Evolutionary conservation across 1,139 yeast genomes (phyloP).

Genomic region (Barnettozyma hawaiiensis): DNA sequence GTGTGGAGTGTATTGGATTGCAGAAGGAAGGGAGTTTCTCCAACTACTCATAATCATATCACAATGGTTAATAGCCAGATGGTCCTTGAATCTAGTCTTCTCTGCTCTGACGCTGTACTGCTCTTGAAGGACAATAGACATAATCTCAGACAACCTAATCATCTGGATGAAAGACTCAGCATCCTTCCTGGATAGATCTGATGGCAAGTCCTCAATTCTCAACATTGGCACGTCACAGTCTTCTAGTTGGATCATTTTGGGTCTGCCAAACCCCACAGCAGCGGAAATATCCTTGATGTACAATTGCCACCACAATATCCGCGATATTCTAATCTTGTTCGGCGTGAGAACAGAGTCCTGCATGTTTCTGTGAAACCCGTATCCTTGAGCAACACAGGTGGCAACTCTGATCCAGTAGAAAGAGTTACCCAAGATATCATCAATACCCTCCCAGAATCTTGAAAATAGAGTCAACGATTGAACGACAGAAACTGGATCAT

Average conservation of each 20-base stretch:
- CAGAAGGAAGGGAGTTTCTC: constrained; percentile 65
- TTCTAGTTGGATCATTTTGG: constrained; percentile 60
- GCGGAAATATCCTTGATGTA: constrained; percentile 67
- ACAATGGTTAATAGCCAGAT: constrained; percentile 49
- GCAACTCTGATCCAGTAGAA: constrained; percentile 78
- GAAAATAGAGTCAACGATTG: constrained; percentile 63
- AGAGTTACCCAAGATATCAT: constrained; percentile 67
- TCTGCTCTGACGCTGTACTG: constrained; percentile 72
- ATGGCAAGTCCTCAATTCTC: constrained; percentile 56
- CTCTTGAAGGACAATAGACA: constrained; percentile 65
- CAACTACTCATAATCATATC: constrained; percentile 78
- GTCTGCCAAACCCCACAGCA: constrained; percentile 76
- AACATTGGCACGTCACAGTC: constrained; percentile 80
- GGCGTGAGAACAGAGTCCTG: constrained; percentile 28
- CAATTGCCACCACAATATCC: constrained; percentile 77
- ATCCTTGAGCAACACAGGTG: constrained; percentile 69
- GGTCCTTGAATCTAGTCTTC: constrained; percentile 47
- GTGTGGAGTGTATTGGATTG: constrained; percentile 52
- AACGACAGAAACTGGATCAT: constrained; percentile 60
- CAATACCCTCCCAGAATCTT: constrained; percentile 76
- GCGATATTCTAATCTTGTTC: constrained; percentile 55
- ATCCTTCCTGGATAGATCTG: constrained; percentile 45
- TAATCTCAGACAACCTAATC: constrained; percentile 66
- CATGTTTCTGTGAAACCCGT: constrained; percentile 60
- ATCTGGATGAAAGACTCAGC: constrained; percentile 50